Evolutionary conservation across 139 green algal genomes (phyloP).

Genomic region (Chlorella sp.): DNA sequence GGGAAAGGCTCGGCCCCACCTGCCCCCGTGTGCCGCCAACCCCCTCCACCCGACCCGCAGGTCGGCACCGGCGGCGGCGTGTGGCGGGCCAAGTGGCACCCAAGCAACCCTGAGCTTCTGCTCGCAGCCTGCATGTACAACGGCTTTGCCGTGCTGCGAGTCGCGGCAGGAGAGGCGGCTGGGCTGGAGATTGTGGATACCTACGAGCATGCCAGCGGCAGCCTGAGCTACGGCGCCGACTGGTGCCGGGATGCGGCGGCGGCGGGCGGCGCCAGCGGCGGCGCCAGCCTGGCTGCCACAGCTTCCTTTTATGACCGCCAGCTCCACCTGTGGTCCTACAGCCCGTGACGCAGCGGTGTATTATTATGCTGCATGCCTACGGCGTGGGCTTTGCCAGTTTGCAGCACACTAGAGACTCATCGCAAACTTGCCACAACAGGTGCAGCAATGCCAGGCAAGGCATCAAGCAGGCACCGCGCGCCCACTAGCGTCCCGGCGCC

Average conservation of each 20-base stretch:
- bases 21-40: not conserved
- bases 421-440: too few species aligned
- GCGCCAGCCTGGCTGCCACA: constrained; percentile 33
- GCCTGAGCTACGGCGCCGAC: constrained; percentile 55
- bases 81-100: constrained; percentile 87
- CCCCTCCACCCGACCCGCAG: constrained; percentile 37
- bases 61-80: constrained; percentile 76
- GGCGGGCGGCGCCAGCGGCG: not conserved
- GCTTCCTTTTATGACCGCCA: constrained; percentile 60
- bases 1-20: too few species aligned
- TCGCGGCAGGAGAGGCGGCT: not conserved
- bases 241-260: constrained; percentile 36
- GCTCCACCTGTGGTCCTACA: constrained; percentile 55
- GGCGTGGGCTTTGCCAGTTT: too few species aligned
- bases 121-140: constrained; percentile 88
- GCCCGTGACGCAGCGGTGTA: not conserved
- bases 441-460: too few species aligned
- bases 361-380: too few species aligned
- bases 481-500: too few species aligned
- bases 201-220: constrained; percentile 47
- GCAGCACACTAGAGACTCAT: too few species aligned
- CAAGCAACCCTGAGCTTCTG: constrained; percentile 49
- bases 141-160: constrained; percentile 64
- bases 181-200: constrained; percentile 14
- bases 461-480: too few species aligned